phyloP scores from a whole-genome alignment of 805 yeast genomes.

The Scheffersomyces stipitis region DNA sequence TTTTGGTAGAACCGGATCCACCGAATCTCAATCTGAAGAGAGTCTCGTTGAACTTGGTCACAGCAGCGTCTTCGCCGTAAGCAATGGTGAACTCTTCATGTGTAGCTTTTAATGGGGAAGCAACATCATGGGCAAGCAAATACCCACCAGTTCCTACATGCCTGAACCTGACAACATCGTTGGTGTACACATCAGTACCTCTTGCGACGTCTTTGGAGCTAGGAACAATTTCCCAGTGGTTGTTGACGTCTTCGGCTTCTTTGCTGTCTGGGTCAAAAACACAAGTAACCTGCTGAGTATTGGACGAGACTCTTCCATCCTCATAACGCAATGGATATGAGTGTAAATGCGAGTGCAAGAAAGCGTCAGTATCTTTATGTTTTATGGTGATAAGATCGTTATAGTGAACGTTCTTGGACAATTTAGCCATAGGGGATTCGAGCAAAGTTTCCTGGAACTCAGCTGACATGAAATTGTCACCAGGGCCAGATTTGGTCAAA shows the following conservation, averaged over 20 bases:
- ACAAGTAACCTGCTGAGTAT: conserved; percentile 92
- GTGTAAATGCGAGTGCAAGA: conserved; percentile 77
- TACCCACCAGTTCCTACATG: conserved; percentile 81
- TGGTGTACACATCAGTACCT: conserved; percentile 49
- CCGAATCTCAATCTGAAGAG: conserved; percentile 69
- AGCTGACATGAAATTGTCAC: conserved; percentile 92
- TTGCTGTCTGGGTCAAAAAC: conserved; percentile 37
- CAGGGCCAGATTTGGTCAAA: conserved; percentile 87
- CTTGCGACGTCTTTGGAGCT: conserved; percentile 31
- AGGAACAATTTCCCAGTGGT: conserved; percentile 87
- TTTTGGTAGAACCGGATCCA: conserved; percentile 25
- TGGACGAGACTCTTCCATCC: conserved; percentile 92
- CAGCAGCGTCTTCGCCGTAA: conserved; percentile 49
- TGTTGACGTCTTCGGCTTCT: conserved; percentile 53
- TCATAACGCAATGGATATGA: conserved; percentile 89
- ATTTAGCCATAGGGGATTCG: conserved; percentile 74
- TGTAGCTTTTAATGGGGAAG: conserved; percentile 89
- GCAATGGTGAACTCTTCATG: conserved; percentile 90
- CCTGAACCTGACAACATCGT: conserved; percentile 73
- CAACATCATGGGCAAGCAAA: conserved; percentile 90
- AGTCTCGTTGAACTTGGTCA: conserved; percentile 63
- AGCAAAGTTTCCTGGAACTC: conserved; percentile 90
- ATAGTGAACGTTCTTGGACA: conserved; percentile 70
- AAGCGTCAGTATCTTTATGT: conserved; percentile 77
- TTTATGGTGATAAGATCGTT: conserved; percentile 74